Conservation (phyloP, 192 early-diverging fungal genomes). For the Coemansia sp. region DNA sequence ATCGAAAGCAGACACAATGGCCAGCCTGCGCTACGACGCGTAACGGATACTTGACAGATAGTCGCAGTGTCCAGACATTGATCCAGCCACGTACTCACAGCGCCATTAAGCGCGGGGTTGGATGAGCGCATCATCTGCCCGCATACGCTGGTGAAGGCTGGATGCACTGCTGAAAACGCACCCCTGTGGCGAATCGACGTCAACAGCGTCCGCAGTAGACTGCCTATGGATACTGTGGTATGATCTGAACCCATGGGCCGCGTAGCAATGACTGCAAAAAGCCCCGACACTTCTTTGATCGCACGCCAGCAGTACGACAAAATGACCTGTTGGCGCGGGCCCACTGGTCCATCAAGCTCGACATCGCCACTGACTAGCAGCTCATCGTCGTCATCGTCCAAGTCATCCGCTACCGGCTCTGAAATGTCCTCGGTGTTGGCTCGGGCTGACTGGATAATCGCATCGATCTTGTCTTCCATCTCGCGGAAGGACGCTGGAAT, state of each 20-base stretch:
- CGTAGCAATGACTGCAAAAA: constrained; percentile 48
- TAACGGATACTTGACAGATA: constrained; percentile 80
- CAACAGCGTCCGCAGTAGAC: constrained; percentile 57
- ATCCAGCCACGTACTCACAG: constrained; percentile 77
- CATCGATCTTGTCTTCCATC: constrained; percentile 60
- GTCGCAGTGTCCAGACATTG: constrained; percentile 75
- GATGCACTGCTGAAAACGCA: constrained; percentile 87
- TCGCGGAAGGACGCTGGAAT: constrained; percentile 78
- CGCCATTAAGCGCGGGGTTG: constrained; percentile 51
- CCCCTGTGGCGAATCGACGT: constrained; percentile 88
- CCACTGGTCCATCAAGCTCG: constrained; percentile 44
- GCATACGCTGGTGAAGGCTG: constrained; percentile 74
- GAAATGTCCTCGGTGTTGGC: background rate
- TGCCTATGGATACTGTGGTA: constrained; percentile 31
- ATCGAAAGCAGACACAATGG: constrained; percentile 87
- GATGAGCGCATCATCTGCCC: constrained; percentile 65
- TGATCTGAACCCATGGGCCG: constrained; percentile 17
- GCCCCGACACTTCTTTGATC: constrained; percentile 79
- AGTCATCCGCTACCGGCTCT: constrained; percentile 4
- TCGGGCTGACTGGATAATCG: constrained; percentile 37
- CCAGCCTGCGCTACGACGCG: constrained; percentile 87
- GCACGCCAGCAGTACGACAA: constrained; percentile 91
- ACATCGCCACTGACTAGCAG: constrained; percentile 21
- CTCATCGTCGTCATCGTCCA: constrained; percentile 53
- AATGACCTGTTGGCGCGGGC: constrained; percentile 79